Base-by-base conservation (phyloP, 805 yeast species). In the Lipomyces mesembrius region DNA sequence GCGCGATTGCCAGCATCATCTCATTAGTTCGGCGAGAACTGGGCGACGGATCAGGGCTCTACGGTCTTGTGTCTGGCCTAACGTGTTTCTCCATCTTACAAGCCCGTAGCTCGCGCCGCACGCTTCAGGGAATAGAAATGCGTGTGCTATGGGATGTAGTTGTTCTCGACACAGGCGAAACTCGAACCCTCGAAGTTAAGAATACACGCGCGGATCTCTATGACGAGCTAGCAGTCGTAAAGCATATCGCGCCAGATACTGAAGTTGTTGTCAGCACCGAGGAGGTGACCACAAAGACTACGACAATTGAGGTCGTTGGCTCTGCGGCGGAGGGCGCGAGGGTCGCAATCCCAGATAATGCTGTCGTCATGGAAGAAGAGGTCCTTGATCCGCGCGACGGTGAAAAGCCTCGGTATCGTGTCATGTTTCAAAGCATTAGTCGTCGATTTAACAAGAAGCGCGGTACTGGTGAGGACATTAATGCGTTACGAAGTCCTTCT, bases 71-170 rank as follows among this genome's bases (percentile, higher is more conserved):
- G 9, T 73, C 76, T 14, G 77, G 76, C 7, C 65, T 76, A 11
- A 70, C 73, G 12, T 71, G 73, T 49, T 76, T 75, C 51, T 74
- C 77, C 12, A 73, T 76, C 39, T 65, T 77, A 37, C 78, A 76
- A 59, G 64, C 75, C 2, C 71, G 74, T 2, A 67, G 69, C 14
- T 71, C 73, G 72, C 68, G 73, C 17, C 64, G 71, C 17, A 70
- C 75, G 4, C 55, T 61, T n/a, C 64, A 69, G 29, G 63, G 61
- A 11, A 68, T 70, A 20, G 73, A 72, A 46, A 62, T 66, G 66
- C 68, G 74, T n/a, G 71, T 73, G 12, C 58, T 76, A 17, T 76
- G 78, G 78, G 78, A 76, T 57, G 78, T 76, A 27, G 74, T 75
- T 8, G 77, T 75, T 8, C 65, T 76, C 11, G 78, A 76, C n/a